Percentiles rank a stretch among this genome's conserved stretches.
Evolutionary conservation across 768 basidiomycete species (phyloP).

Genomic region (Phaffia australis): DNA sequence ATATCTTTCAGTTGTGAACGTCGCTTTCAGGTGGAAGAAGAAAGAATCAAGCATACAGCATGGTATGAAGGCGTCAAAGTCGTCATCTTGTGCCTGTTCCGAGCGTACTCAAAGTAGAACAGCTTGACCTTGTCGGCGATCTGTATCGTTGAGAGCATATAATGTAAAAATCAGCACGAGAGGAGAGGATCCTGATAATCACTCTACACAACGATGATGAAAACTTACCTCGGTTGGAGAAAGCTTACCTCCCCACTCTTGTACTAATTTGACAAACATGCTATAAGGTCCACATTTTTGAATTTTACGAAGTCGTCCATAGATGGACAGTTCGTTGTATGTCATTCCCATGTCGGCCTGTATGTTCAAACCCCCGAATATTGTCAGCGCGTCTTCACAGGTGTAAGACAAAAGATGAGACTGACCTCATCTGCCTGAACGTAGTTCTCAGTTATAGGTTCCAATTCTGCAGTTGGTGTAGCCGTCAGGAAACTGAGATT

Average conservation of each 20-base stretch:
- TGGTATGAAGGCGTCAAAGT: constrained; percentile 88
- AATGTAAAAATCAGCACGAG: not conserved
- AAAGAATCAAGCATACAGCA: constrained; percentile 50
- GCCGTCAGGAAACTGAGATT: constrained; percentile 70
- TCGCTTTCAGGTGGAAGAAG: not conserved
- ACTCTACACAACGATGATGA: not conserved
- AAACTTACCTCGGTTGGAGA: constrained; percentile 64
- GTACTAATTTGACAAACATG: constrained; percentile 88
- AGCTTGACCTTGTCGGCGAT: constrained; percentile 94
- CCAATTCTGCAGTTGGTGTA: constrained; percentile 87
- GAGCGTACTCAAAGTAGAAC: constrained; percentile 93
- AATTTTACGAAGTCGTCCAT: constrained; percentile 84
- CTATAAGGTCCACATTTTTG: constrained; percentile 97
- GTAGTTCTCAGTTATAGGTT: constrained; percentile 81
- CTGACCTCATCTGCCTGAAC: constrained; percentile 88
- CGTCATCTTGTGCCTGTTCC: constrained; percentile 98
- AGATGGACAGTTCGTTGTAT: constrained; percentile 87
- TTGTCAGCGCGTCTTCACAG: constrained; percentile 3
- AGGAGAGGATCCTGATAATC: not conserved
- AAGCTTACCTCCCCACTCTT: constrained; percentile 80
- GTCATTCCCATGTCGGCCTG: constrained; percentile 99
- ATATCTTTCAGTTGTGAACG: not conserved
- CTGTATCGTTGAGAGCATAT: constrained; percentile 39
- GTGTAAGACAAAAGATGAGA: constrained; percentile 2
- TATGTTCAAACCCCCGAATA: not conserved